Evolutionary conservation across 495 filamentous ascomycete genomes (phyloP), one percentile per base, ranked within the genome.

Genomic region (Halenospora varia): DNA sequence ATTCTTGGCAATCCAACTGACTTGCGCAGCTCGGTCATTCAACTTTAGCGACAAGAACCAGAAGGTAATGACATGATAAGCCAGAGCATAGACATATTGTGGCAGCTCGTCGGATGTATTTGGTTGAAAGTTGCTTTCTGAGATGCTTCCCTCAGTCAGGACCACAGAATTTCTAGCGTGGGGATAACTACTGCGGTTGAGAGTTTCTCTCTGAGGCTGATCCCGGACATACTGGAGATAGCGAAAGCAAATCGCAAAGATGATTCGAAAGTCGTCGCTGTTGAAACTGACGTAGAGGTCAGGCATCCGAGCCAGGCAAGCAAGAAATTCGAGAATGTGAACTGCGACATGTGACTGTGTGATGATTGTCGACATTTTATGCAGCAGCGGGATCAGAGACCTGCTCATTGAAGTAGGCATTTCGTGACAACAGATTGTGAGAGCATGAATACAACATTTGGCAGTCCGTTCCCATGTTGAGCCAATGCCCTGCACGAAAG

Each of bases 1-100:
- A 56, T 89, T 87, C 67, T 88, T 91, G n/a, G 88, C 86, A 59
- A 97, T 96, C 90, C 90, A 97, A 46, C 84, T 82, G 46, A 96
- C 89, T 57, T 95, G 87, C 58, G 84, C 89, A 17, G 84, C 79
- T 24, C 95, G 86, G 60, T 97, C 91, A 41, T 84, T 77, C 26
- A 96, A 78, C 67, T 88, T 92, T 57, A 97, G 68, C 6, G 89
- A 88, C 51, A 97, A 74, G 68, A 96, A 97, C 95, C 95, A 99
- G 64, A 96, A 96, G 2, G 89, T 89, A 62, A 97, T 90, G 62
- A 96, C 91, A 70, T 97, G 91, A 68, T 96, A 96, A 4, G 94
- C 92, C 22, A 97, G 75, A 0, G 89, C 86, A 66, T 92, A 92
- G 25, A 97, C 89, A 67, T 99, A 99, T 67, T 92, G 89, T 1